Conservation (phyloP, 2,329 filamentous ascomycete genomes). For the Penicillium sp. region DNA sequence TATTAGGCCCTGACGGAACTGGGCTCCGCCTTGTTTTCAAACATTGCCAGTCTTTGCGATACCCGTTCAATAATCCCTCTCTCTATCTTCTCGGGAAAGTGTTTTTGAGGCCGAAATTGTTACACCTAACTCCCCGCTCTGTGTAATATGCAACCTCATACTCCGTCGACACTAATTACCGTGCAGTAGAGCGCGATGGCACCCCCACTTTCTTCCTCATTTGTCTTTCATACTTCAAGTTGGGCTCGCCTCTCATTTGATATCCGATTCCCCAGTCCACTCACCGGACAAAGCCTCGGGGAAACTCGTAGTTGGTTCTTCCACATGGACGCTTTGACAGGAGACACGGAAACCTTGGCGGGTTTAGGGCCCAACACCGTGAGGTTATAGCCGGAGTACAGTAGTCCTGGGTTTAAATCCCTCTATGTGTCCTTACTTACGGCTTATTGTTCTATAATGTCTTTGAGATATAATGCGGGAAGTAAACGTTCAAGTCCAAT, state of each 20-base stretch:
- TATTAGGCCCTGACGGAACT: conserved; percentile 15
- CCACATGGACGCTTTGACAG: conserved; percentile 9
- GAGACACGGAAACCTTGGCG: conserved; percentile 1
- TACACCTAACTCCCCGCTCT: conserved; percentile 1
- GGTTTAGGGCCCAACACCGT: conserved; percentile 2
- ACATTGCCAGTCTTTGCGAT: no score
- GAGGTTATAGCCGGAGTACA: conserved; percentile 17
- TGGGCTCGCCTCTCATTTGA: not conserved
- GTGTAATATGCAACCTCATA: conserved; percentile 1
- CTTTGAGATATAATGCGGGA: not conserved
- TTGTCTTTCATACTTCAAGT: not conserved
- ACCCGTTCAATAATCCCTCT: no score
- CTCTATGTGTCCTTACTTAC: not conserved
- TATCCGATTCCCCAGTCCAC: conserved; percentile 7
- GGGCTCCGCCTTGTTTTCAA: conserved; percentile 25
- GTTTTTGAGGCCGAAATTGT: not conserved
- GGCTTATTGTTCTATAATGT: not conserved
- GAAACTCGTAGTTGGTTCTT: conserved; percentile 9
- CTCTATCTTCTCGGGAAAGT: not conserved
- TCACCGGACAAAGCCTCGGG: conserved; percentile 12
- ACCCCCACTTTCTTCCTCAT: not conserved
- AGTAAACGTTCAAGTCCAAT: not conserved
- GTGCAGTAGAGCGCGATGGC: not conserved
- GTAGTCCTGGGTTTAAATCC: conserved; percentile 13
- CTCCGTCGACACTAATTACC: not conserved